These are phyloP conservation scores for Fusarium anthophilum DNA, from an alignment of 2,329 filamentous ascomycete genomes.

Conservation along the genomic window DNA sequence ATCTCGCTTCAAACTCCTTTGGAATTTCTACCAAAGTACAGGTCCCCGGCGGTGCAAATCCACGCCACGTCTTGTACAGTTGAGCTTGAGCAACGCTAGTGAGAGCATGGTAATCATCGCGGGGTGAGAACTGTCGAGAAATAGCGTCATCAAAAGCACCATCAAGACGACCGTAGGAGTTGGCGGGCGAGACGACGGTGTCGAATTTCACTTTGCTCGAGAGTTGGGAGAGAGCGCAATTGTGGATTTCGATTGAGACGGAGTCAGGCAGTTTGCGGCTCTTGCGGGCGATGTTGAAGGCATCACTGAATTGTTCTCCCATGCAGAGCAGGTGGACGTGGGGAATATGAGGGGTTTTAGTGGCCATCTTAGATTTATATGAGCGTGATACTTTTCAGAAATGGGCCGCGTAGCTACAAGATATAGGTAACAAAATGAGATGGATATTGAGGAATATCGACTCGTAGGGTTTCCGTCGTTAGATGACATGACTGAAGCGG, in stretches of 20 bases:
- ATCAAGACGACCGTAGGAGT: constrained; percentile 63
- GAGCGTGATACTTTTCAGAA: too few relatives aligned
- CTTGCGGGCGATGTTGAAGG: constrained; percentile 7
- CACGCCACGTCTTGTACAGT: constrained; percentile 58
- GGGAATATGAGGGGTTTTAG: constrained; percentile 4
- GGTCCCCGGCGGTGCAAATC: constrained; percentile 60
- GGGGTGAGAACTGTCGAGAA: constrained; percentile 57
- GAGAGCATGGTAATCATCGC: constrained; percentile 56
- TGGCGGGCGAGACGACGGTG: constrained; percentile 62
- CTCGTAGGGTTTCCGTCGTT: not conserved
- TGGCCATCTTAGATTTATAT: not conserved
- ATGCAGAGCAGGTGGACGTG: constrained; percentile 32
- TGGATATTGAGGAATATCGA: not conserved
- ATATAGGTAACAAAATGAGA: accelerated
- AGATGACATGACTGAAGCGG: not conserved
- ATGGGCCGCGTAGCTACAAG: accelerated
- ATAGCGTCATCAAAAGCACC: constrained; percentile 66
- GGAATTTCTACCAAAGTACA: constrained; percentile 60
- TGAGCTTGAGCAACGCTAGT: constrained; percentile 55
- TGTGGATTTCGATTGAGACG: constrained; percentile 49
- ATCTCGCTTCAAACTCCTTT: constrained; percentile 43
- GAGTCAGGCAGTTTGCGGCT: constrained; percentile 42
- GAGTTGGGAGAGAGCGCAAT: constrained; percentile 52
- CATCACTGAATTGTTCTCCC: constrained; percentile 18
- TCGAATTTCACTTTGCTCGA: constrained; percentile 52